phyloP scores from a whole-genome alignment of 306 rosid species.

The barrel medic (Medicago truncatula) region MtrunA17r5.0-ANR NC_053043.1:10839001-10839500 shows the following conservation, averaged over 20 bases:
- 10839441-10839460: constrained; percentile 45
- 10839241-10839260: constrained; percentile 48
- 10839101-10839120: constrained; percentile 56
- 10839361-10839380: constrained; percentile 26
- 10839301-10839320: constrained; percentile 53
- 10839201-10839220: constrained; percentile 50
- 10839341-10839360: constrained; percentile 52
- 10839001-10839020: constrained; percentile 51
- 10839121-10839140: constrained; percentile 71
- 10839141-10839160: constrained; percentile 75
- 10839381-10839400: constrained; percentile 44
- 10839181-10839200: constrained; percentile 51
- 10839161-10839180: constrained; percentile 57
- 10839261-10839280: constrained; percentile 46
- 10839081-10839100: constrained; percentile 57
- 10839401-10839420: constrained; percentile 19
- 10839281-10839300: constrained; percentile 63
- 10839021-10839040: constrained; percentile 30
- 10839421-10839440: constrained; percentile 34
- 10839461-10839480: constrained; percentile 27
- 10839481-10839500: constrained; percentile 24
- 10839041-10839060: constrained; percentile 41
- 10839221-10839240: constrained; percentile 56
- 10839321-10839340: constrained; percentile 42
- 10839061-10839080: constrained; percentile 46